Base-by-base conservation (phyloP, 2,329 filamentous ascomycete genomes). In the Trichoderma sp. region DNA sequence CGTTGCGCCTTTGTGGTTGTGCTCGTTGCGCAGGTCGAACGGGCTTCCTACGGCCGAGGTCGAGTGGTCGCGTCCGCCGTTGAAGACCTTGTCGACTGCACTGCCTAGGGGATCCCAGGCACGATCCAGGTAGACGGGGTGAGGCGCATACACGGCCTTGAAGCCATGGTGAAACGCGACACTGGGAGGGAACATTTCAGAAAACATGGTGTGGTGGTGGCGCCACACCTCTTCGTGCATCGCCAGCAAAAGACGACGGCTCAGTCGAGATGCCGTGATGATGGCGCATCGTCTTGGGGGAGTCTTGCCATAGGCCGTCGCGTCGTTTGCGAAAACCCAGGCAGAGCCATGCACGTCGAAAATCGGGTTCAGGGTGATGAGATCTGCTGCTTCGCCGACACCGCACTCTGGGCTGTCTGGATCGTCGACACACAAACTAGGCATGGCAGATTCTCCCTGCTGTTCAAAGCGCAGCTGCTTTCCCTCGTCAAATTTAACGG, bases 71-170 rank as follows among this genome's bases (percentile, higher is more conserved):
- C 87, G 84, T 28, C 92, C 91, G 32, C 88, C 90, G 77, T 97
- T 97, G 85, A 97, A 95, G 9, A 92, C 88, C n/a, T 85, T 85
- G 74, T 94, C 92, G 4, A 93, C 86, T 73, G 92, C 91, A 39
- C 75, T 76, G 15, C 85, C 85, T 4, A 88, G 84, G 0, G 91
- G 90, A 6, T 85, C 84, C 94, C 94, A 97, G 57, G 87, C 85
- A 23, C 93, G 88, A 79, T 96, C 93, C 13, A 93, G 83, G 80
- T 90, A 96, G 59, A 96, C 89, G 0, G 94, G 92, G 74, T 97
- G 94, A 0, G 94, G 94, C 0, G 92, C 93, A 76, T 91, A 93
- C 0, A 93, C 90, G 26, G 91, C 92, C 81, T 95, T 95, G 76
- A 93, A 85, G 1, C 92, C 92, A 77, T 93, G 92, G 75, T 94